Evolutionary conservation across 371 early-diverging fungal species (phyloP).

Genomic region (Ordospora pajunii): DNA sequence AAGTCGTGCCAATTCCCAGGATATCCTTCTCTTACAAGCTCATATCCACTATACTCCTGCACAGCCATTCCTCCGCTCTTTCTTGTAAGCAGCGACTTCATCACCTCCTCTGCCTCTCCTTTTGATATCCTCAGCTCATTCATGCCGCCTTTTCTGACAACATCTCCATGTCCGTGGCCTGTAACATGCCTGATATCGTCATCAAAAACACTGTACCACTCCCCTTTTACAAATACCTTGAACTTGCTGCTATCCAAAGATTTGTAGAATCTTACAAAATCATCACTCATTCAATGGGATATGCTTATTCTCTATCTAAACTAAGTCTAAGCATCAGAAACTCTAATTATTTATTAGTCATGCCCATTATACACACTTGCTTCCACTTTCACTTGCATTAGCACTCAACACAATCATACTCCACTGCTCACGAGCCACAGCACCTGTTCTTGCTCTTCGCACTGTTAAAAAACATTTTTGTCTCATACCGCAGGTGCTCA

Average conservation of each 20-base stretch:
- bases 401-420: not conserved
- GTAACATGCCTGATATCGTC: constrained; percentile 28
- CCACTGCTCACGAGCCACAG: constrained; percentile 62
- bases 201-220: constrained; percentile 18
- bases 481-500: constrained; percentile 74
- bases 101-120: constrained; percentile 18
- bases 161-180: not conserved
- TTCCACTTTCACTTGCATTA: too few relatives aligned
- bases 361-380: too few relatives aligned
- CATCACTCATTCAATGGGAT: constrained; percentile 6
- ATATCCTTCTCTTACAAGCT: constrained; percentile 42
- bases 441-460: constrained; percentile 90
- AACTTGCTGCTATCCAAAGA: constrained; percentile 18
- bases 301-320: not conserved
- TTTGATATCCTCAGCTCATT: constrained; percentile 16
- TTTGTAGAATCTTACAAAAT: constrained; percentile 26
- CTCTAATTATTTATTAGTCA: too few relatives aligned
- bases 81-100: constrained; percentile 15
- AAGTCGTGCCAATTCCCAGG: constrained; percentile 59
- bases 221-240: constrained; percentile 36
- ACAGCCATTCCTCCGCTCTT: constrained; percentile 22
- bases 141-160: not conserved
- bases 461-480: constrained; percentile 90
- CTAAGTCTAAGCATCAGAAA: too few relatives aligned
- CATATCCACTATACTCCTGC: constrained; percentile 53